Evolutionary conservation across 257 asterid species (phyloP), one percentile per base, ranked within the genome.

Genomic region (Coffea eugenioides): DNA sequence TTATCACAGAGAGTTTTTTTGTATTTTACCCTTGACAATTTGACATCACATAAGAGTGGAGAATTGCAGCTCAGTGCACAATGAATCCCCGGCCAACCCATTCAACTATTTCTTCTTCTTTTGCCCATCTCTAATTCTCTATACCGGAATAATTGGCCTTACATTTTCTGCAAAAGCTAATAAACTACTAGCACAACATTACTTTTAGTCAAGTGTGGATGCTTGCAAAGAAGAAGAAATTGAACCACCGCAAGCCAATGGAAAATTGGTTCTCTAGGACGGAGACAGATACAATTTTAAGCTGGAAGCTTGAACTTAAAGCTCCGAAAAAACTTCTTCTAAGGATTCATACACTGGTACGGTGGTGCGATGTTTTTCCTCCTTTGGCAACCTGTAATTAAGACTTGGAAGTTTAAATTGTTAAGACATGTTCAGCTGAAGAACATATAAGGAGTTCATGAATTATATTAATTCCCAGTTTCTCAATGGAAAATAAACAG

Each of bases 331-430:
- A 2, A 31, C 34, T 31, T 31, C 11, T 21, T 21, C 34, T 69
- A 75, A 68, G 65, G 80, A 46, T 56, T 68, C 84, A 81, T 81
- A 13, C 31, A 21, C 69, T 80, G 83, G 83, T 27, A 68, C 5
- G 80, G 83, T 27, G 83, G 84, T 43, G 84, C 77, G 59, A 75
- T 75, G 77, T 56, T 81, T 21, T 75, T 75, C 51, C 67, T 75
- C 39, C 45, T 66, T 69, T 75, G 77, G 69, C 84, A 75, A 21
- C 84, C 84, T 75, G 80, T 69, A 80, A 16, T 3, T 57, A 81
- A 75, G 31, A 69, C 21, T 51, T 68, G 23, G 16, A 15, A 52
- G 6, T 52, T 13, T 52, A 52, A 13, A 13, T 13, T 52, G 5
- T 14, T 15, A 52, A 52, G 59, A 52, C 15, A 14, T 52, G 59